Evolutionary conservation across 139 green algal species (phyloP), one percentile per base, ranked within the genome.

Genomic region (Chlorella vulgaris): DNA sequence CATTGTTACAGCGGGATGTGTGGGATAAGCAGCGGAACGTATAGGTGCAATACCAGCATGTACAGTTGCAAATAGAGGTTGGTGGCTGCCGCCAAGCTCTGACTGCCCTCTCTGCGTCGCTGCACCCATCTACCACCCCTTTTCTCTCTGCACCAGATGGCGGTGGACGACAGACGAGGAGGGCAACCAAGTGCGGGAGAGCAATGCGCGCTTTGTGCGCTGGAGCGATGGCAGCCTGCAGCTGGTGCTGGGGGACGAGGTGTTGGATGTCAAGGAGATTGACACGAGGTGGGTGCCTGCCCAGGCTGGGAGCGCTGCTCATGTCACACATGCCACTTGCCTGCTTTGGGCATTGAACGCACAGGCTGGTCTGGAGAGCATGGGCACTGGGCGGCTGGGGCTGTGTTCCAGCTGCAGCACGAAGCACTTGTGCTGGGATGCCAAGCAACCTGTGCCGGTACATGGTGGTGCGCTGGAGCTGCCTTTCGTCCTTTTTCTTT

Each of bases 201-300:
- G 88, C 86, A 97, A 97, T 71, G 89, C 93, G 4, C 87, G 93
- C 31, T 90, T 94, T 65, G 90, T 96, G 40, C 84, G 89, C 33
- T 97, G 93, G 93, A 92, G 87, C 4, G 93, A 97, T 51, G 93
- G 93, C 78, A 87, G 66, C 60, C 61, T 90, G 84, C 85, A 92
- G 82, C 89, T 97, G 60, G 33, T 92, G 78, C 42, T 97, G 66
- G 93, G 93, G 0, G 86, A 94, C 18, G 93, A 97, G 83, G 89
- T 94, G 50, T 79, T 97, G 58, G 90, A 96, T 28, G 81, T 95
- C 6, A 77, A 74, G 29, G 83, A 91, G 47, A 83, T 89, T 29
- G 88, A 94, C 82, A 87, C 91, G 26, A 71, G 60, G 15, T 36
- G 76, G 19, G 47, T 58, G 73, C 33, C 4, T 31, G 18, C 5